A percentile compares a stretch with the other conserved stretches of the same genome.
These are phyloP conservation scores for Neurospora sp. DNA, from an alignment of 495 filamentous ascomycete species.

Conservation along the genomic window DNA sequence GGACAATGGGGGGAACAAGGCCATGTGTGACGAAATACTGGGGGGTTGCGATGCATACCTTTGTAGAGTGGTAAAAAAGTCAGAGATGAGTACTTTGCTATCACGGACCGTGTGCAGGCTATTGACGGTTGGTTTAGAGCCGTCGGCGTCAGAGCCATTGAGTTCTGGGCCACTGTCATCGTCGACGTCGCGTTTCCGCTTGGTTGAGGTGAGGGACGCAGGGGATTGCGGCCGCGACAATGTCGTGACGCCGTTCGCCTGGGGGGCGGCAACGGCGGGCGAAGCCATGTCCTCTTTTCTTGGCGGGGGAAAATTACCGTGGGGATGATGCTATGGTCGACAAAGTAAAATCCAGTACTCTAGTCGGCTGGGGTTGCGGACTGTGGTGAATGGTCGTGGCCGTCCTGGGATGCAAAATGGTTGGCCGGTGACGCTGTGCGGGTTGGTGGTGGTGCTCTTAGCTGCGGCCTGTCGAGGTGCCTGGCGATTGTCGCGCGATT, in stretches of 20 bases:
- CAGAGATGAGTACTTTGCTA: conserved; percentile 22
- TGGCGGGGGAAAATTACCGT: neutral
- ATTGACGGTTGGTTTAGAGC: conserved; percentile 20
- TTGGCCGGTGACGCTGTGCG: conserved; percentile 9
- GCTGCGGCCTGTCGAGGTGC: conserved; percentile 9
- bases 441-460: conserved; percentile 8
- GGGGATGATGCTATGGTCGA: neutral
- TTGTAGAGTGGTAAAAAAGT: conserved; percentile 34
- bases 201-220: conserved; percentile 33
- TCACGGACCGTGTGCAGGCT: conserved; percentile 12
- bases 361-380: conserved; percentile 5
- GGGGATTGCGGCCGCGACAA: conserved; percentile 31
- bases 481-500: conserved; percentile 32
- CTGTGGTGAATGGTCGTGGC: conserved; percentile 6
- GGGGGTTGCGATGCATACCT: conserved; percentile 25
- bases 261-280: conserved; percentile 28
- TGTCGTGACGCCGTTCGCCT: conserved; percentile 31
- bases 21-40: neutral
- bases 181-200: conserved; percentile 46
- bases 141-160: conserved; percentile 14
- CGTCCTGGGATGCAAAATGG: conserved; percentile 9
- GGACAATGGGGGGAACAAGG: neutral
- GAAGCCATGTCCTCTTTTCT: conserved; percentile 26
- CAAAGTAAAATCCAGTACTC: neutral
- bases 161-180: conserved; percentile 25